Conservation (phyloP, 192 early-diverging fungal genomes). For the Backusella westeae region DNA sequence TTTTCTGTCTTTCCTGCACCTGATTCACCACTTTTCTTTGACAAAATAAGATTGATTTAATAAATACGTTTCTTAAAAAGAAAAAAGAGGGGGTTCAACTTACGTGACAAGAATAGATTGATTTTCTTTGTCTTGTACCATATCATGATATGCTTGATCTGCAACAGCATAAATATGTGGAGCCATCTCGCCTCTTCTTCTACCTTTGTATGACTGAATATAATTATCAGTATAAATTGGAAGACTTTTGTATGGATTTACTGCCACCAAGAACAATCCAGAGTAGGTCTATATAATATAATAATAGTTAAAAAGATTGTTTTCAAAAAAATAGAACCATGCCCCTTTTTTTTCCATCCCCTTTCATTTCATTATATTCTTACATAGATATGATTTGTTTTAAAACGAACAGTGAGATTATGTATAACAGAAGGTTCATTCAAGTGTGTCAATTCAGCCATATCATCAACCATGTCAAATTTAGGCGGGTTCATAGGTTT, state of each 20-base stretch:
- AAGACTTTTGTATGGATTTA: conserved; percentile 94
- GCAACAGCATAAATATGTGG: conserved; percentile 94
- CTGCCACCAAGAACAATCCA: conserved; percentile 97
- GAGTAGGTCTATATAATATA: conserved; percentile 80
- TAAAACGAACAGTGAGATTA: conserved; percentile 90
- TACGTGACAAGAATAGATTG: conserved; percentile 98
- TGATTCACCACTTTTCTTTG: conserved; percentile 79
- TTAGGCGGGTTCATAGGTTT: conserved; percentile 99
- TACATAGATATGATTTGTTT: conserved; percentile 91
- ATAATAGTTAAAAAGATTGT: background rate
- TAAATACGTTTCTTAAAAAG: background rate
- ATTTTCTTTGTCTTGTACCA: conserved; percentile 91
- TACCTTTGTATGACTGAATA: conserved; percentile 67
- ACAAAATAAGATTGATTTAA: background rate
- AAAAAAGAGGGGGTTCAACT: background rate
- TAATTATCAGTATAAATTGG: conserved; percentile 86
- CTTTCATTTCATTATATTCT: conserved; percentile 22
- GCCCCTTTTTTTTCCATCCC: background rate
- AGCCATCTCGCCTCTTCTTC: conserved; percentile 69
- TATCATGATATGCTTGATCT: conserved; percentile 93
- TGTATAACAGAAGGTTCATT: conserved; percentile 99
- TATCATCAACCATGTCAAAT: conserved; percentile 98
- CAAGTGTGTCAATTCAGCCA: conserved; percentile 95
- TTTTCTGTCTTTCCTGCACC: conserved; percentile 99
- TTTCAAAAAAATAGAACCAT: background rate